Base-by-base conservation (phyloP, 2,329 filamentous ascomycete species). In the Kalaharituber pfeilii region DNA sequence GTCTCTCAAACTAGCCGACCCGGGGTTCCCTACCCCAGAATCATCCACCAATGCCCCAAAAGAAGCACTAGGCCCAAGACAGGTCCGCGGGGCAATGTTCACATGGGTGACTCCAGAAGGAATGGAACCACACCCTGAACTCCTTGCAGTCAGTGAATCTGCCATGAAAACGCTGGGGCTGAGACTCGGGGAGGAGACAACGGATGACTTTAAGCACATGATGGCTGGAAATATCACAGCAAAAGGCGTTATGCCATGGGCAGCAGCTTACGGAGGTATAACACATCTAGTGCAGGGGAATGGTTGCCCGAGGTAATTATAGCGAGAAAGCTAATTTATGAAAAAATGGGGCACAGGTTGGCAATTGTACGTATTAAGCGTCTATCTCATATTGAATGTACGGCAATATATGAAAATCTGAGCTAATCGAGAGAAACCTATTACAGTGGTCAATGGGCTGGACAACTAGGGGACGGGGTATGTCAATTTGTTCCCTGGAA, bases 251-350 rank as follows among this genome's bases (percentile, higher is more conserved):
- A 98, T 98, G 67, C 89, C 91, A 0, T 98, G 91, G 91, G 88
- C 91, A 28, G 91, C 98, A 70, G 96, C 91, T 70, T 98, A 98
- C 67, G 91, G 91, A 55, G 89, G 89, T 54, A 47, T 47, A 22
- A 2, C 7, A 24, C 20, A 7, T 20, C 15, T 5, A 15, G 18
- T n/a, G 9, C 18, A 22, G 22, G 13, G 13, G n/a, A 1, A 4
- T 47, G 3, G n/a, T 3, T 47, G 9, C n/a, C n/a, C 30, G n/a
- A 22, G 15, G 42, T 15, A 25, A 22, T 6, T 47, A 9, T 36
- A 9, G 30, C 9, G 30, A 9, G n/a, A 5, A 20, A 33, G 36
- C 15, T 24, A 15, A 15, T 27, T 26, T 27, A 13, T 11, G 29
- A 15, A n/a, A 53, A 20, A 26, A 57, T 66, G 53, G 64, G 27